These are phyloP conservation scores for Esteya vermicola DNA, from an alignment of 2,329 filamentous ascomycete species.

Conservation along the genomic window DNA sequence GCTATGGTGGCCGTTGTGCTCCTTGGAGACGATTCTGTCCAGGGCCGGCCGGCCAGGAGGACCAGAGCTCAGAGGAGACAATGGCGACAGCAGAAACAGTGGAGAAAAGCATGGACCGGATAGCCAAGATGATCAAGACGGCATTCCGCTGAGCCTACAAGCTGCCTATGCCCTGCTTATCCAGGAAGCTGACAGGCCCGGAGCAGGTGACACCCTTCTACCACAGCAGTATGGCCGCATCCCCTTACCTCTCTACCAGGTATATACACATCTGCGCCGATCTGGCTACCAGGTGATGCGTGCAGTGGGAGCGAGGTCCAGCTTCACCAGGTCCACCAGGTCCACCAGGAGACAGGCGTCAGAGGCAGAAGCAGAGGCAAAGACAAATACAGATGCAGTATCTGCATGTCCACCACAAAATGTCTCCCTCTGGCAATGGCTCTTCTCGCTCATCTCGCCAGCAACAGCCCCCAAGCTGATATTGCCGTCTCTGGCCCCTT, in stretches of 20 bases:
- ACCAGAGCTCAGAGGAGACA: conserved; percentile 1
- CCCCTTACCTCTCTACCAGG: conserved; percentile 67
- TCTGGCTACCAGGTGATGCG: conserved; percentile 58
- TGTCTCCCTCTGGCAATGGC: conserved; percentile 34
- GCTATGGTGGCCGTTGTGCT: conserved; percentile 60
- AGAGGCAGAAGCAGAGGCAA: too few species aligned
- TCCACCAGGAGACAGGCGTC: neutral
- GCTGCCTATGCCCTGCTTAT: conserved; percentile 79
- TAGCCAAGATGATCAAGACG: conserved; percentile 22
- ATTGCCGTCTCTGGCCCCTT: conserved; percentile 14
- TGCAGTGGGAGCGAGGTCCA: conserved; percentile 2
- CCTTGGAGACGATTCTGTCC: conserved; percentile 32
- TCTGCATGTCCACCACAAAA: neutral
- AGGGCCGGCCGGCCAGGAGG: conserved; percentile 5
- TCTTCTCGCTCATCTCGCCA: conserved; percentile 22
- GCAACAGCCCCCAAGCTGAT: neutral
- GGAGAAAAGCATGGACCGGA: conserved; percentile 13
- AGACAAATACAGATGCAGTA: neutral
- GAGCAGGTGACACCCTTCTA: conserved; percentile 27
- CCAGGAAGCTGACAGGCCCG: too few species aligned
- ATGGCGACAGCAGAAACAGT: conserved; percentile 10
- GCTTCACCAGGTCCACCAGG: conserved; percentile 3
- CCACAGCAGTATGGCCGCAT: conserved; percentile 32
- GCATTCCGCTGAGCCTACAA: conserved; percentile 79
- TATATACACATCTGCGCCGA: conserved; percentile 74